A percentile compares a stretch with the other conserved stretches of the same genome.
Conservation (phyloP, 139 green algal species). For the Chlamydomonas sp. region DNA sequence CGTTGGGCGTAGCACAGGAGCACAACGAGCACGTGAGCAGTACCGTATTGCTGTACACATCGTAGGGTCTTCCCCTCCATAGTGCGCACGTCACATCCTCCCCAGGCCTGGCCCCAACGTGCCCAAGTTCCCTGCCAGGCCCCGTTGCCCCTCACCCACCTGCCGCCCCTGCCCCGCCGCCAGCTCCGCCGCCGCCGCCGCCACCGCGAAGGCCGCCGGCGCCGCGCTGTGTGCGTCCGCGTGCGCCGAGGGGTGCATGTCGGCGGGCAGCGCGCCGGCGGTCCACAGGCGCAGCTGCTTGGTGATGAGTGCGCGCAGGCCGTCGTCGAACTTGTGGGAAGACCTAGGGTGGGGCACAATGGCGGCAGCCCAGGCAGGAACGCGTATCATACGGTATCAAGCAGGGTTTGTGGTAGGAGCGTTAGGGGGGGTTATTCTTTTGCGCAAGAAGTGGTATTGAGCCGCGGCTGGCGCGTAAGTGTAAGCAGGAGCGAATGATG, state of each 20-base stretch:
- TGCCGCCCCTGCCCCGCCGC: background rate
- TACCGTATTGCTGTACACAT: too few species aligned
- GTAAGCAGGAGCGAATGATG: too few species aligned
- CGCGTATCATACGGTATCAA: too few species aligned
- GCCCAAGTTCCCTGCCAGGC: background rate
- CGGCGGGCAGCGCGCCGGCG: constrained; percentile 18
- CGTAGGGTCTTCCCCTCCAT: too few species aligned
- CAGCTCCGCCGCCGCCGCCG: background rate
- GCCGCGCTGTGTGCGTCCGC: constrained; percentile 22
- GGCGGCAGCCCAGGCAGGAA: background rate
- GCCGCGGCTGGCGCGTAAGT: too few species aligned
- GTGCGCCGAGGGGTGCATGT: constrained; percentile 37
- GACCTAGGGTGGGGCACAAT: background rate
- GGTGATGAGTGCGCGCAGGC: constrained; percentile 18
- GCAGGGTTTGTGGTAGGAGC: too few species aligned
- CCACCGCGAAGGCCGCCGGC: constrained; percentile 1
- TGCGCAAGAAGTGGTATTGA: too few species aligned
- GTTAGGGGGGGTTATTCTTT: too few species aligned
- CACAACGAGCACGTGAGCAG: too few species aligned
- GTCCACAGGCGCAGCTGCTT: constrained; percentile 43
- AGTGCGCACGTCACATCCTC: background rate
- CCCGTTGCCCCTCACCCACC: background rate
- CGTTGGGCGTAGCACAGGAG: too few species aligned
- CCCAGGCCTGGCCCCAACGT: background rate
- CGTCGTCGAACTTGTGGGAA: constrained; percentile 35